Evolutionary conservation across 305 asterid species (phyloP).

Genomic region (Plantago coronopus): DNA sequence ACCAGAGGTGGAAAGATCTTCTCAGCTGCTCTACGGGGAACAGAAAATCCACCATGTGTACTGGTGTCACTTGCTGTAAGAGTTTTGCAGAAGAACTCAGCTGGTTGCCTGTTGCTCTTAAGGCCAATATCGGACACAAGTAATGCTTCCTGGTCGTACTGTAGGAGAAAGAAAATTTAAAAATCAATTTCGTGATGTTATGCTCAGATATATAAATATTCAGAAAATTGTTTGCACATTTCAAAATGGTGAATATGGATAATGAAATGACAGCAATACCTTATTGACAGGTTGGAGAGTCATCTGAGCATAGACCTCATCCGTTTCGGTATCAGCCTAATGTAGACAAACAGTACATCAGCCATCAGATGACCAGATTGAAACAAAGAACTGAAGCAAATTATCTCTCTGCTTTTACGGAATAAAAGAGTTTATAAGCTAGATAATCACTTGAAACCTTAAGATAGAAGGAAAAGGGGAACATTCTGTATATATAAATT

Average conservation of each 20-base stretch:
- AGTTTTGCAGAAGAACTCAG: conserved; percentile 93
- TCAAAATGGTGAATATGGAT: conserved; percentile 1
- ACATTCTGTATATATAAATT: too few species aligned
- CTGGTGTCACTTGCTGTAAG: conserved; percentile 97
- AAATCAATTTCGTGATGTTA: conserved; percentile 17
- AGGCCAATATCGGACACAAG: conserved; percentile 85
- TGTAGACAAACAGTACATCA: conserved; percentile 19
- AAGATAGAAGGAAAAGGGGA: neutral
- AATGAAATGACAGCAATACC: conserved; percentile 41
- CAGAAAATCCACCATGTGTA: conserved; percentile 98
- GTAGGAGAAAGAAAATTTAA: conserved; percentile 24
- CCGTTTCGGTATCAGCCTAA: conserved; percentile 96
- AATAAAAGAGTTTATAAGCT: neutral
- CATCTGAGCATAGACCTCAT: conserved; percentile 99
- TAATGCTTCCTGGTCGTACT: conserved; percentile 93
- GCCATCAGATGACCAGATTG: conserved; percentile 8
- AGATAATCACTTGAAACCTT: conserved; percentile 3
- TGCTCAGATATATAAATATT: neutral
- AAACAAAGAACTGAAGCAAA: neutral
- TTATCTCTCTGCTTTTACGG: too few species aligned
- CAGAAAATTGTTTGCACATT: neutral
- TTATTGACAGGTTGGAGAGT: conserved; percentile 94
- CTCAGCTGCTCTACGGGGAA: conserved; percentile 98
- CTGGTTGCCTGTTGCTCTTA: conserved; percentile 79
- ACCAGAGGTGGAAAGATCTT: conserved; percentile 97